Percentiles rank a stretch among this genome's conserved stretches.
Evolutionary conservation across 2,329 filamentous ascomycete genomes (phyloP).

Genomic region (Ceratocystis ficicola): DNA sequence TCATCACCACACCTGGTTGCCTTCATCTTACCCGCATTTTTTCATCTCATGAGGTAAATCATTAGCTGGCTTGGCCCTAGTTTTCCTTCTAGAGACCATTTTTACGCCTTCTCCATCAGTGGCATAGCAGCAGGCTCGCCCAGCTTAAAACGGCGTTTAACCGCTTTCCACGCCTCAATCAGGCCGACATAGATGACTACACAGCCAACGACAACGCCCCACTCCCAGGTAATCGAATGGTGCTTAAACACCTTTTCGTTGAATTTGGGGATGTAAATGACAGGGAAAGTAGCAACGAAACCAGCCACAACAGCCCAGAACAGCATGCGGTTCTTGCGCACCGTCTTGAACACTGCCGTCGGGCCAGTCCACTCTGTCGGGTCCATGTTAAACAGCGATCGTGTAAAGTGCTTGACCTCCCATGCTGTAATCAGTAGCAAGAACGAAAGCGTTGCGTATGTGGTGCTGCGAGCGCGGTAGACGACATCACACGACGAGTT

Average conservation of each 20-base stretch:
- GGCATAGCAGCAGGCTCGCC: constrained; percentile 24
- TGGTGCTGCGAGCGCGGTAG: constrained; percentile 54
- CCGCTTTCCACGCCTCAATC: constrained; percentile 57
- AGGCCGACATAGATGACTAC: constrained; percentile 49
- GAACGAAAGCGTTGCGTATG: constrained; percentile 58
- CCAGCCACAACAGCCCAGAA: constrained; percentile 52
- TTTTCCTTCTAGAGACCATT: not conserved
- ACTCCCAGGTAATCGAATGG: constrained; percentile 56
- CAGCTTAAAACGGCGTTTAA: constrained; percentile 41
- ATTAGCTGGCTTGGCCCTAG: no score
- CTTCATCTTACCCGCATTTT: no score
- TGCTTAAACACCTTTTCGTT: constrained; percentile 59
- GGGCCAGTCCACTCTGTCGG: constrained; percentile 38
- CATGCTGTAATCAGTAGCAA: constrained; percentile 56
- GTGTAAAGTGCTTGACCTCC: constrained; percentile 61
- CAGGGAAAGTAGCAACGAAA: constrained; percentile 47
- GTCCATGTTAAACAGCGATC: constrained; percentile 57
- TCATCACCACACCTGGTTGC: not conserved
- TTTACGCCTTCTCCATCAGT: constrained; percentile 13
- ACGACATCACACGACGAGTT: constrained; percentile 41
- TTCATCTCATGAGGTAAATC: no score
- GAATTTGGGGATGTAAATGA: constrained; percentile 55
- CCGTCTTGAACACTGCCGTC: constrained; percentile 44
- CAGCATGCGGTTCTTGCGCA: constrained; percentile 57
- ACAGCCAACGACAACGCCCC: constrained; percentile 52